A percentile compares a stretch with the other conserved stretches of the same genome.
These are phyloP conservation scores for Euryodendron excelsum DNA, from an alignment of 148 eudicot genomes.

Conservation along the genomic window DNA sequence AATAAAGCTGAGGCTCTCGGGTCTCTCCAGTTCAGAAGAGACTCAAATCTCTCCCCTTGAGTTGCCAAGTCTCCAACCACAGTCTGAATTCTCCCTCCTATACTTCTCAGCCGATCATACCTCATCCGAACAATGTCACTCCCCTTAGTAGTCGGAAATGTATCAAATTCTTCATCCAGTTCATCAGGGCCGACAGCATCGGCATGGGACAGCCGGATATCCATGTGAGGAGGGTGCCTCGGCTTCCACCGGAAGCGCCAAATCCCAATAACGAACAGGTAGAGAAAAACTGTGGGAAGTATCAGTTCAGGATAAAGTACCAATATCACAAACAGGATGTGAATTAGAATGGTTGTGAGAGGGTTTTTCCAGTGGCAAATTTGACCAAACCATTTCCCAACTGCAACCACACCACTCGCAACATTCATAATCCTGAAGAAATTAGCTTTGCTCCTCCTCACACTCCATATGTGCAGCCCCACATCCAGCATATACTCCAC, in stretches of 20 bases:
- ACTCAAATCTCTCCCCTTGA: slow-evolving; percentile 53
- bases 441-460: slow-evolving; percentile 70
- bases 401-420: slow-evolving; percentile 43
- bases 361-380: slow-evolving; percentile 63
- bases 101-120: slow-evolving; percentile 55
- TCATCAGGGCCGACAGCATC: slow-evolving; percentile 47
- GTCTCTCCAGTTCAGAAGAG: slow-evolving; percentile 55
- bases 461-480: slow-evolving; percentile 65
- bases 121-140: slow-evolving; percentile 48
- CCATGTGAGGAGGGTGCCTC: slow-evolving; percentile 62
- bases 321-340: slow-evolving; percentile 46
- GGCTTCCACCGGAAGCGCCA: slow-evolving; percentile 62
- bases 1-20: slow-evolving; percentile 54
- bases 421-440: slow-evolving; percentile 56
- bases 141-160: slow-evolving; percentile 44
- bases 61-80: slow-evolving; percentile 63
- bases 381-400: slow-evolving; percentile 63
- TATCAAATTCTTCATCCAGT: slow-evolving; percentile 56
- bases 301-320: slow-evolving; percentile 55
- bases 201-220: slow-evolving; percentile 54
- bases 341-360: slow-evolving; percentile 47
- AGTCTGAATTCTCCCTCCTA: slow-evolving; percentile 57
- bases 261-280: slow-evolving; percentile 47
- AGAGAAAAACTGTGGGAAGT: slow-evolving; percentile 52
- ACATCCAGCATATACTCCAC: slow-evolving; percentile 72